Conservation (phyloP, 192 early-diverging fungal species). For the Diversispora eburnea region DNA sequence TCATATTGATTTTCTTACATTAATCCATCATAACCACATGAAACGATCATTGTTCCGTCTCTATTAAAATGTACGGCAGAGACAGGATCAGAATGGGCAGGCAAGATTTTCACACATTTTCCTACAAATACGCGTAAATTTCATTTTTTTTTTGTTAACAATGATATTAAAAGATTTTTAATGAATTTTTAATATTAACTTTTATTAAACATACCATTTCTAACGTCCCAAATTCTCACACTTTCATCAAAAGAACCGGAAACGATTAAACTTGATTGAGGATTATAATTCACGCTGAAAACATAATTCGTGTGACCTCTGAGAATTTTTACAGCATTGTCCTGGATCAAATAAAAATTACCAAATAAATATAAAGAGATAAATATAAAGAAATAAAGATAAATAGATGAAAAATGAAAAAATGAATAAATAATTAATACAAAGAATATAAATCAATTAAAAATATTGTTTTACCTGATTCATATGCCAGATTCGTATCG, state of each 20-base stretch:
- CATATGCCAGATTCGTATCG: conserved; percentile 89
- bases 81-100: conserved; percentile 96
- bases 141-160: not conserved
- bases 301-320: conserved; percentile 96
- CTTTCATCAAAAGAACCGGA: conserved; percentile 98
- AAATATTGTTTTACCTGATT: conserved; percentile 54
- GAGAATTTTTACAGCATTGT: conserved; percentile 41
- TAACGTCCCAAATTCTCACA: conserved; percentile 95
- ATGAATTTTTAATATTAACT: not conserved
- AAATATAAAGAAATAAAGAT: not conserved
- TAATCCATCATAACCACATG: conserved; percentile 90
- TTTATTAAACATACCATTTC: conserved; percentile 53
- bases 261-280: conserved; percentile 88
- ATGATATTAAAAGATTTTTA: not conserved
- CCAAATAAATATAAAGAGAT: conserved; percentile 13
- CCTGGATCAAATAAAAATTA: conserved; percentile 17
- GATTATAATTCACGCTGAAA: conserved; percentile 97
- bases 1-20: conserved; percentile 55
- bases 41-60: conserved; percentile 95
- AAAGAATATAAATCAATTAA: too few species aligned
- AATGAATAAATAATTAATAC: too few species aligned
- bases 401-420: too few species aligned
- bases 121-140: conserved; percentile 41
- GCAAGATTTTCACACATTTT: conserved; percentile 85
- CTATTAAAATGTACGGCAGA: conserved; percentile 94